These are phyloP conservation scores for Eremomyces bilateralis DNA, from an alignment of 495 filamentous ascomycete genomes.

Conservation along the genomic window DNA sequence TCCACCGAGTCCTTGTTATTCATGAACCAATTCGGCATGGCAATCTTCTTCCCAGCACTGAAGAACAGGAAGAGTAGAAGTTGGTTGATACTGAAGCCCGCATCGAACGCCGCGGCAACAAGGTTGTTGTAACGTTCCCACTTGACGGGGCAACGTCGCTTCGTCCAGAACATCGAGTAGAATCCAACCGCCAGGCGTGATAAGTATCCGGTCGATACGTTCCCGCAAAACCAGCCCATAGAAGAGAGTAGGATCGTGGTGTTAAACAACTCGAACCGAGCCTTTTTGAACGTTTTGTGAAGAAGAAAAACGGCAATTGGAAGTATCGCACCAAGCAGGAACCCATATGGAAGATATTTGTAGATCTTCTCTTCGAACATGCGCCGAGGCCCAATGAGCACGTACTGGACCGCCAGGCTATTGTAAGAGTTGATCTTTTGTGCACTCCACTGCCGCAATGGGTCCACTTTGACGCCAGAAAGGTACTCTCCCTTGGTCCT, in stretches of 20 bases:
- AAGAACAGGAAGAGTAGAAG: constrained; percentile 34
- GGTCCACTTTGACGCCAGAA: constrained; percentile 26
- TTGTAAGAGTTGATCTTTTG: constrained; percentile 25
- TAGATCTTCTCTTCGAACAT: constrained; percentile 30
- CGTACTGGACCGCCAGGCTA: constrained; percentile 32
- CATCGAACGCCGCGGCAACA: constrained; percentile 33
- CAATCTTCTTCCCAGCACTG: constrained; percentile 27
- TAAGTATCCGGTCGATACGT: constrained; percentile 30
- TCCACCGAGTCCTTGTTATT: constrained; percentile 18
- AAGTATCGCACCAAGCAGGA: constrained; percentile 29
- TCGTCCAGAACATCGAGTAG: constrained; percentile 34
- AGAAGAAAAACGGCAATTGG: constrained; percentile 27
- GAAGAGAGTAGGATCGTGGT: constrained; percentile 31
- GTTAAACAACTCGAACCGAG: constrained; percentile 33
- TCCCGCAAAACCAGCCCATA: constrained; percentile 25
- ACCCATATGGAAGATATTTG: constrained; percentile 29
- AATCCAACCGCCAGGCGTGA: constrained; percentile 33
- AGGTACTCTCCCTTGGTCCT: constrained; percentile 30
- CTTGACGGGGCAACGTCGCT: no score
- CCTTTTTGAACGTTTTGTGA: constrained; percentile 26
- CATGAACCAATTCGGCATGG: constrained; percentile 37
- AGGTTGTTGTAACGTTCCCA: constrained; percentile 37
- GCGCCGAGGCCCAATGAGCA: constrained; percentile 29
- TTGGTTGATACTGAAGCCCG: constrained; percentile 35
- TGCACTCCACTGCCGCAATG: constrained; percentile 34